phyloP scores from a whole-genome alignment of 768 basidiomycete species.

The Dendrothele bispora region DNA sequence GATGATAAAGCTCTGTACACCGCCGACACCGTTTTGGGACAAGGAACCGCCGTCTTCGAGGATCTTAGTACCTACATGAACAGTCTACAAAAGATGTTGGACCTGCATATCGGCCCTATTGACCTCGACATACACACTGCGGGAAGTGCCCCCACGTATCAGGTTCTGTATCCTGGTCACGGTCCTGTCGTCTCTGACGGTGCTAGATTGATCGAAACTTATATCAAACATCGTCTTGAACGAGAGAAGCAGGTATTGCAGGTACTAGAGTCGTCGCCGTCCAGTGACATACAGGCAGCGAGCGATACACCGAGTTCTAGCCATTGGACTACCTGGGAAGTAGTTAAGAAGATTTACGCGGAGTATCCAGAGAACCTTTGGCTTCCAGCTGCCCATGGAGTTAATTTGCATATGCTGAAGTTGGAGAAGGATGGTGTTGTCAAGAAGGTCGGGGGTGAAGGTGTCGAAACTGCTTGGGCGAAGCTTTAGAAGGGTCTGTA shows the following conservation, averaged over 20 bases:
- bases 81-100: conserved; percentile 60
- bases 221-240: conserved; percentile 79
- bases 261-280: conserved; percentile 39
- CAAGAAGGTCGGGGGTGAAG: conserved; percentile 48
- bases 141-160: conserved; percentile 20
- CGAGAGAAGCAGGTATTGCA: conserved; percentile 78
- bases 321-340: conserved; percentile 62
- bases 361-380: conserved; percentile 70
- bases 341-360: conserved; percentile 69
- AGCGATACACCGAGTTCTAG: neutral
- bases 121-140: too few relatives aligned
- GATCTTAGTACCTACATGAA: conserved; percentile 72
- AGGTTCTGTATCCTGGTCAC: conserved; percentile 85
- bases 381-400: conserved; percentile 68
- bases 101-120: conserved; percentile 29
- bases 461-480: conserved; percentile 50
- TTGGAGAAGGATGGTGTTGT: conserved; percentile 65
- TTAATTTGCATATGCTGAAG: conserved; percentile 74
- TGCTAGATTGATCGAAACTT: conserved; percentile 57
- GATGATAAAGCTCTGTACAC: conserved; percentile 81
- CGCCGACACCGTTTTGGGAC: conserved; percentile 87
- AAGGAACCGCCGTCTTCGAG: conserved; percentile 88
- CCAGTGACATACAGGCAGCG: too few relatives aligned
- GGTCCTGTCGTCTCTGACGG: conserved; percentile 77
- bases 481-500: conserved; percentile 7